Percentiles rank a stretch among this genome's conserved stretches.
These are phyloP conservation scores for Adansonia madagascariensis DNA, from an alignment of 441 rosid genomes.

Conservation along the genomic window DNA sequence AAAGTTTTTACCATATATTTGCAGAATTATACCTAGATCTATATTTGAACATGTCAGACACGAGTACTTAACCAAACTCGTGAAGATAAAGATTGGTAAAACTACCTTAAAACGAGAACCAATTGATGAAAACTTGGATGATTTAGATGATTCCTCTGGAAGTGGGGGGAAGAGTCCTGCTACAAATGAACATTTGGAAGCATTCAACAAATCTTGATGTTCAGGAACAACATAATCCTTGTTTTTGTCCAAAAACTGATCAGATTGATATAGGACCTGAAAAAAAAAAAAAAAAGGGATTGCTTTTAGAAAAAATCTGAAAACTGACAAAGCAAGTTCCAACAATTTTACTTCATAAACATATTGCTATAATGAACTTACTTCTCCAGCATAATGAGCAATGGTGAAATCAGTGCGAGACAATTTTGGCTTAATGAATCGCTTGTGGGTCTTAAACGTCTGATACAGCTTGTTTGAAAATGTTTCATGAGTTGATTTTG, in stretches of 20 bases:
- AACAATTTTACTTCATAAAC: not conserved
- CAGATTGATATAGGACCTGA: conserved; percentile 93
- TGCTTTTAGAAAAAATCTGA: not conserved
- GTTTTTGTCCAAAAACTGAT: conserved; percentile 98
- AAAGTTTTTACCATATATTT: no score
- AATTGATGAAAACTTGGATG: conserved; percentile 95
- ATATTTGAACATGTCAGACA: no score
- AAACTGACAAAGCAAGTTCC: conserved; percentile 10
- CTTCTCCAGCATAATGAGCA: conserved; percentile 98
- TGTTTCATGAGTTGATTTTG: conserved; percentile 98
- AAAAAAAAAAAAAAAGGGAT: conserved; percentile 21
- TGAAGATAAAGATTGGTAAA: conserved; percentile 26
- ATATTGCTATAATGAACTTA: conserved; percentile 31
- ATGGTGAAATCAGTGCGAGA: conserved; percentile 94
- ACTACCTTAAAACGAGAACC: conserved; percentile 96
- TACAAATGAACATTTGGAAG: conserved; percentile 83
- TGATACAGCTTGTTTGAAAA: conserved; percentile 92
- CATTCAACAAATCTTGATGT: conserved; percentile 85
- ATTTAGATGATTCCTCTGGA: conserved; percentile 88
- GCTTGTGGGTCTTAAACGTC: conserved; percentile 86
- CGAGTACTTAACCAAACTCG: not conserved
- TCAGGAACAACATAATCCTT: conserved; percentile 97
- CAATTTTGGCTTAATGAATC: conserved; percentile 91
- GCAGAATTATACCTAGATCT: no score
- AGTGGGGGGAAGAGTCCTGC: conserved; percentile 90